phyloP scores from a whole-genome alignment of 1,284 basidiomycete genomes.

The Ceratobasidium papillatum region DNA sequence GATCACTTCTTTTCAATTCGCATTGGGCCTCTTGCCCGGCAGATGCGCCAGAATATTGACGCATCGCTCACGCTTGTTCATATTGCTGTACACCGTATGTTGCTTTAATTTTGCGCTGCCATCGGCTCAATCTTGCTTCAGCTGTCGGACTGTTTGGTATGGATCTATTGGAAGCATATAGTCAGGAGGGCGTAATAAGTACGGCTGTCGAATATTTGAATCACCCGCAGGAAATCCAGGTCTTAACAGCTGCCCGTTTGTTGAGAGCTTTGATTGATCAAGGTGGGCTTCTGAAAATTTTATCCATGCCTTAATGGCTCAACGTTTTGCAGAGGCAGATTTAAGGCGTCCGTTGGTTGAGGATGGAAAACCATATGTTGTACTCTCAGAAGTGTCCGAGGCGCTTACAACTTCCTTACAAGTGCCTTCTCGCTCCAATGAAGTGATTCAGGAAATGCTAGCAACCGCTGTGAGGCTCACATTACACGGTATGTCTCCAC shows the following conservation, averaged over 20 bases:
- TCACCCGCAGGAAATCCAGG: not conserved
- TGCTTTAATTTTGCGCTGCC: too few species aligned
- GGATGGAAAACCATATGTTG: not conserved
- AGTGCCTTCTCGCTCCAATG: not conserved
- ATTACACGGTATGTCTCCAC: not conserved
- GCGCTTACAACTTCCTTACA: not conserved
- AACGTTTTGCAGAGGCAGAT: not conserved
- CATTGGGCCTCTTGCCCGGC: not conserved
- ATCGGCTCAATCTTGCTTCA: not conserved
- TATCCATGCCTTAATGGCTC: not conserved
- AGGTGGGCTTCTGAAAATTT: not conserved
- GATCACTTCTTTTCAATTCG: not conserved
- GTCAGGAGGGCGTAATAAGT: not conserved
- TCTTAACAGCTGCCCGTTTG: not conserved
- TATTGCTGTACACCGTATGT: not conserved
- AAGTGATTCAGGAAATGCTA: not conserved
- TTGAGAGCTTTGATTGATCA: not conserved
- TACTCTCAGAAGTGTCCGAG: not conserved
- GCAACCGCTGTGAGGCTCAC: not conserved
- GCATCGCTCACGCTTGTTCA: not conserved
- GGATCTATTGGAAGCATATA: not conserved
- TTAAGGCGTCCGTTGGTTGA: not conserved
- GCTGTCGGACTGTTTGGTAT: not conserved
- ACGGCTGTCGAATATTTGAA: not conserved
- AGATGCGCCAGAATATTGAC: not conserved